Base-by-base conservation (phyloP, 129 eudicot genomes). In the Mikania micrantha region DNA sequence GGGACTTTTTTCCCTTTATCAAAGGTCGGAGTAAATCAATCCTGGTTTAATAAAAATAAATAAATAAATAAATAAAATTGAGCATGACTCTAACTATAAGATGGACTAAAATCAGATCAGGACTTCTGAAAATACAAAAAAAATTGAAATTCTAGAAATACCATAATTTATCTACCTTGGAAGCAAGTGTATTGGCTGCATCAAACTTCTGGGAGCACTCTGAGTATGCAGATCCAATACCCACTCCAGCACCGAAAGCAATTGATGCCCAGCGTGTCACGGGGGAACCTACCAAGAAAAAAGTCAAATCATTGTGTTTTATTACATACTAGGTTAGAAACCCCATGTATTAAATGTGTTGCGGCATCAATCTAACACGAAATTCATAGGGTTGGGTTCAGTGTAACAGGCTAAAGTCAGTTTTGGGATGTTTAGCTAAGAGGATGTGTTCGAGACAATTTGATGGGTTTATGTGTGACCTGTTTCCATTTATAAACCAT, bases 211-310 rank as follows among this genome's bases (percentile, higher is more conserved):
- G 82, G 20, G 90, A 88, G 81, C 94, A 85, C 49, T 91, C 97
- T 10, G 96, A 29, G 81, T 88, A 91, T 39, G 97, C 90, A 80
- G 96, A 85, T 41, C 97, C 97, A 47, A 91, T 78, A 57, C 94
- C 97, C 70, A 88, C 65, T 69, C 96, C 97, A 36, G 96, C 97
- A 59, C 96, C 94, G 62, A 91, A 88, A 69, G 97, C 97, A 42
- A 91, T 84, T 36, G 96, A 67, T 64, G 96, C 96, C 97, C 96
- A 85, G 20, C 97, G 94, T 39, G 94, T 83, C 54, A 71, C 85
- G 32, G 96, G 97, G 40, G 90, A 79, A 24, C 94, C 97, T 91
- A 79, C 73, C 20, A 60, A 54, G 7, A 42, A 38, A 72, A 36
- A 64, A 20, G 29, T 47, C 59, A 9, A 50, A 27, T 24, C 41